Conservation (phyloP, 495 filamentous ascomycete genomes). For the Physcia stellaris region DNA sequence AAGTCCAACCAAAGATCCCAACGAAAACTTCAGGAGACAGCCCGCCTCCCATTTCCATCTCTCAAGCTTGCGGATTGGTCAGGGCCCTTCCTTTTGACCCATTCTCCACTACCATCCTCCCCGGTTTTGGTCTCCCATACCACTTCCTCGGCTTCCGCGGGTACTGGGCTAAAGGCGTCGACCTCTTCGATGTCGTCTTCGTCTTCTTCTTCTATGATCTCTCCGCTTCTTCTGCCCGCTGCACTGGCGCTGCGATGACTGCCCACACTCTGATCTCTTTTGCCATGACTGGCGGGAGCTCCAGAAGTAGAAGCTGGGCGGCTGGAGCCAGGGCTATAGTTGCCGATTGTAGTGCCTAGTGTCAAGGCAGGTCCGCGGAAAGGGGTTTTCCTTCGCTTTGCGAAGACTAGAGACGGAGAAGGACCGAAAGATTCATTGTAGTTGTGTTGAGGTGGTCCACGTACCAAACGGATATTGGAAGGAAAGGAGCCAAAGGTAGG, state of each 20-base stretch:
- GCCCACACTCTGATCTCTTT: slow-evolving; percentile 20
- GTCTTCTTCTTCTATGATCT: slow-evolving; percentile 79
- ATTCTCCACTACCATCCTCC: slow-evolving; percentile 4
- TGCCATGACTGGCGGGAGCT: slow-evolving; percentile 15
- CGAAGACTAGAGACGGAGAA: slow-evolving; percentile 60
- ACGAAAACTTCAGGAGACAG: too few relatives aligned
- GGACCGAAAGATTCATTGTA: slow-evolving; percentile 37
- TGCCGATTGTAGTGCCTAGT: slow-evolving; percentile 26
- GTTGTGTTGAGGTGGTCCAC: slow-evolving; percentile 35
- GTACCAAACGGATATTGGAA: slow-evolving; percentile 72
- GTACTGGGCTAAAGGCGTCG: slow-evolving; percentile 48
- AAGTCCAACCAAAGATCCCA: too few relatives aligned
- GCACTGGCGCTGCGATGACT: slow-evolving; percentile 37
- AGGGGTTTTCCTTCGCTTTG: slow-evolving; percentile 73
- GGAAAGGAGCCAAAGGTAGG: slow-evolving; percentile 71
- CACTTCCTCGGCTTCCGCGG: slow-evolving; percentile 38
- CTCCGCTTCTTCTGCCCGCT: slow-evolving; percentile 43
- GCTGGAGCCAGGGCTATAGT: slow-evolving; percentile 2
- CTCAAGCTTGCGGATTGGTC: not conserved
- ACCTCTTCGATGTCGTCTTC: slow-evolving; percentile 60
- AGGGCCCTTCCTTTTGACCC: not conserved
- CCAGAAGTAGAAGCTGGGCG: slow-evolving; percentile 21
- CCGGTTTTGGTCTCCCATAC: slow-evolving; percentile 26
- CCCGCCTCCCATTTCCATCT: not conserved
- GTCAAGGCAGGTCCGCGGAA: slow-evolving; percentile 78